Percentiles rank a stretch among this genome's conserved stretches.
These are phyloP conservation scores for Colletotrichum sansevieriae DNA, from an alignment of 2,329 filamentous ascomycete species.

Conservation along the genomic window DNA sequence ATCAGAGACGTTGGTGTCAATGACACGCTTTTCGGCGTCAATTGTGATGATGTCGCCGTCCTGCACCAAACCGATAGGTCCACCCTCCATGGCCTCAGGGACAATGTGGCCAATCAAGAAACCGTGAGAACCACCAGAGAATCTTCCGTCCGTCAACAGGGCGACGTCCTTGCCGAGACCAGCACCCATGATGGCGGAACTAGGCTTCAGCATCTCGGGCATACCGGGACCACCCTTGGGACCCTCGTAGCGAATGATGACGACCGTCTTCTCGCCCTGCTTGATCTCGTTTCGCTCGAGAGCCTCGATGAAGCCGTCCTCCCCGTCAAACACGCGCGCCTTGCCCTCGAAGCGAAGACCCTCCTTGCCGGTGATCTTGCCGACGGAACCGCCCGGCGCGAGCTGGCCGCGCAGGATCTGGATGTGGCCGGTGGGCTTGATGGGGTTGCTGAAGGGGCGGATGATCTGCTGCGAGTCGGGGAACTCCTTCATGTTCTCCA, in stretches of 20 bases:
- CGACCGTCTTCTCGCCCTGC: conserved; percentile 87
- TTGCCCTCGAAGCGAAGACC: conserved; percentile 85
- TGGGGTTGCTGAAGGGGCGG: conserved; percentile 82
- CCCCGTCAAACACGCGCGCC: conserved; percentile 86
- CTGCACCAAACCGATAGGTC: conserved; percentile 84
- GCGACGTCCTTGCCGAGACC: conserved; percentile 82
- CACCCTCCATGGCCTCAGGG: conserved; percentile 87
- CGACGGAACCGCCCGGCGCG: conserved; percentile 87
- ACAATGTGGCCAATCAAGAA: conserved; percentile 92
- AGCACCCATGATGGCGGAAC: conserved; percentile 91
- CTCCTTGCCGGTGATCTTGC: conserved; percentile 96
- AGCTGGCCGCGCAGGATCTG: conserved; percentile 90
- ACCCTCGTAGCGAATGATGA: conserved; percentile 93
- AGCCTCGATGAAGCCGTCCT: conserved; percentile 82
- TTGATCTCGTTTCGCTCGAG: conserved; percentile 84
- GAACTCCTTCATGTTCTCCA: conserved; percentile 80
- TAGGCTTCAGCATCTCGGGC: conserved; percentile 96
- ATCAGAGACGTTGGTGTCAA: conserved; percentile 75
- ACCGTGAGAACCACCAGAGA: conserved; percentile 85
- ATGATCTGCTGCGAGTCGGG: conserved; percentile 85
- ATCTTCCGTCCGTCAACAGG: conserved; percentile 80
- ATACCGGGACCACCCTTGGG: conserved; percentile 95
- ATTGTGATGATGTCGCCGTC: conserved; percentile 87
- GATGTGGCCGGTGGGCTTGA: conserved; percentile 89
- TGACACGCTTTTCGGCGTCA: conserved; percentile 80